Evolutionary conservation across 176 grass and related monocot genomes (phyloP), one percentile per base, ranked within the genome.

Genomic region (Chloris gayana): DNA sequence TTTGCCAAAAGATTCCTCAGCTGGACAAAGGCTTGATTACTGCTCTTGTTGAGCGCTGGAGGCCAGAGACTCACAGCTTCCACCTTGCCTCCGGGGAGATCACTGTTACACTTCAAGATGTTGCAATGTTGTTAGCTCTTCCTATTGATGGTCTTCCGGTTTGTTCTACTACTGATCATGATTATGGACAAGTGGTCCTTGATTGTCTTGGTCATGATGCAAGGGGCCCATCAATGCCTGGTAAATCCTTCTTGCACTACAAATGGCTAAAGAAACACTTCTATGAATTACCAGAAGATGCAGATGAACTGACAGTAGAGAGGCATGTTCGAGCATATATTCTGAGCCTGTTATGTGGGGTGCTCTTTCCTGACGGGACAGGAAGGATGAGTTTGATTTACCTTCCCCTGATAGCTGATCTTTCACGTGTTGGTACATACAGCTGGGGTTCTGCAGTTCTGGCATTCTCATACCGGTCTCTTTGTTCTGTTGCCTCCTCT

Each of bases 31-130:
- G 78, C 29, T 82, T 89, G 83, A 85, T 89, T 72, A 89, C 87
- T 85, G 87, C 87, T 19, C 87, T 89, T 82, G 87, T 89, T 77
- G 87, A 89, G 78, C 82, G 87, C 30, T 89, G 87, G 87, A 89
- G 87, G 59, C 87, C 87, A 77, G 87, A 89, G 67, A 89, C 87
- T 68, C 87, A 89, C 75, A 89, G 83, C 57, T 89, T 89, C 72
- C 87, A 89, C 38, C 66, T 89, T 71, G 77, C 87, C 54, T 89
- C 82, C 25, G 87, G 87, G 65, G 87, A 89, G 66, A 89, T 89
- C 45, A 81, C 87, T 25, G 72, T 89, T 72, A 89, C 87, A 33
- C 87, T 89, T 77, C 82, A 89, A 77, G 87, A 89, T 89, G 82
- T 89, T 7, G 82, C 87, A 19, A 89, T 89, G 87, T 64, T 85